Evolutionary conservation across 1,284 basidiomycete species (phyloP).

Genomic region (Leccinum angustisporum): DNA sequence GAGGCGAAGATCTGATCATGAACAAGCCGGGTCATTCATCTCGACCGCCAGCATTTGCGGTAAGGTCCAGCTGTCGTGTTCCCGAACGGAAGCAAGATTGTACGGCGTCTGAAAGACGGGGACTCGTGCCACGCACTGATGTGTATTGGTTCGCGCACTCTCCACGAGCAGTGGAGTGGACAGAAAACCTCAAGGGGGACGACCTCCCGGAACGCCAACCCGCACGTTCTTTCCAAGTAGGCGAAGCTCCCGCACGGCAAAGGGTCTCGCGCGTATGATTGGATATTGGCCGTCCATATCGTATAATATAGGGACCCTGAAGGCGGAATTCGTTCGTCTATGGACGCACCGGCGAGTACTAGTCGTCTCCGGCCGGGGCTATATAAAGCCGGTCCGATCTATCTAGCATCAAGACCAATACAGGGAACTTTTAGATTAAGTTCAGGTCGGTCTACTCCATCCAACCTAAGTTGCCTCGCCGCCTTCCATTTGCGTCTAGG

Average conservation of each 20-base stretch:
- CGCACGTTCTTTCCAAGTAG: neutral
- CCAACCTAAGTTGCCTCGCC: neutral
- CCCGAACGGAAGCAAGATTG: neutral
- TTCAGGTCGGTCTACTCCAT: neutral
- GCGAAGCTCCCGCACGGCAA: no score
- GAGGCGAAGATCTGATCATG: neutral
- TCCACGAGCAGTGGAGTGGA: neutral
- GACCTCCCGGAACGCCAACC: neutral
- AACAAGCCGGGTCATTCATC: neutral
- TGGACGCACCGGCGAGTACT: neutral
- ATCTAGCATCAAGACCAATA: neutral
- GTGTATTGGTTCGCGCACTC: neutral
- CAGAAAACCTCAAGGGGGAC: neutral
- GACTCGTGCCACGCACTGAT: neutral
- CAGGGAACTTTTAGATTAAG: conserved; percentile 6
- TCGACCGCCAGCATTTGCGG: neutral
- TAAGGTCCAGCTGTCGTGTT: neutral
- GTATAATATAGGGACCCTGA: neutral
- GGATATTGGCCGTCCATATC: neutral
- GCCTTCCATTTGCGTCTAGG: conserved; percentile 1
- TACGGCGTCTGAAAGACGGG: neutral
- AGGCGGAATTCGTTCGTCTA: neutral
- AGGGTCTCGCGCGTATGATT: neutral
- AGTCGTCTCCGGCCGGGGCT: no score
- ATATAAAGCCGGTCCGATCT: no score